A percentile compares a stretch with the other conserved stretches of the same genome.
Evolutionary conservation across 2,329 filamentous ascomycete genomes (phyloP).

Genomic region (Diaporthe sp.): DNA sequence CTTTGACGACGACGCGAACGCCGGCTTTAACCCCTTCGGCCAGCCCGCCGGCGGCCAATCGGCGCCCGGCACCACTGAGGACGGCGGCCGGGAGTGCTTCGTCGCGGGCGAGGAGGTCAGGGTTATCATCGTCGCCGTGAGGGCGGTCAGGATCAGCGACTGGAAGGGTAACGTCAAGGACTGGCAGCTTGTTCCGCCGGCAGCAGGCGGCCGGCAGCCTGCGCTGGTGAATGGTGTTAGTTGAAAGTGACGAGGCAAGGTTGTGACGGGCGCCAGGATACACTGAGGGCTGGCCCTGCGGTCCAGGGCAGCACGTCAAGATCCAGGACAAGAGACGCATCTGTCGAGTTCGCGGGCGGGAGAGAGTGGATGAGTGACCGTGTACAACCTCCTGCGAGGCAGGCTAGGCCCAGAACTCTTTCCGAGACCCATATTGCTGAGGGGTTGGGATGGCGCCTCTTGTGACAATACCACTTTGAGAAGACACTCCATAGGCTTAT

Average conservation of each 20-base stretch:
- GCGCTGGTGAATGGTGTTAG: constrained; percentile 52
- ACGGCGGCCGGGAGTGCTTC: constrained; percentile 72
- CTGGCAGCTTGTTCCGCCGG: constrained; percentile 64
- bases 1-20: constrained; percentile 70
- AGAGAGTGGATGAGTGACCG: neutral
- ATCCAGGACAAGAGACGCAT: neutral
- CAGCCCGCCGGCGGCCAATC: constrained; percentile 3
- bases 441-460: neutral
- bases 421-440: neutral
- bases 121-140: constrained; percentile 87
- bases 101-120: constrained; percentile 85
- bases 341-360: neutral
- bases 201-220: constrained; percentile 34
- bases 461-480: no score
- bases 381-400: neutral
- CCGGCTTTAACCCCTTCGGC: constrained; percentile 29
- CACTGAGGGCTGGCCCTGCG: no score
- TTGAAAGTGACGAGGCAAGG: constrained; percentile 34
- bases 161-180: constrained; percentile 96
- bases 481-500: no score
- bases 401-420: neutral
- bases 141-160: constrained; percentile 88
- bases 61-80: constrained; percentile 47
- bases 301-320: neutral
- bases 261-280: neutral